phyloP scores from a whole-genome alignment of 495 filamentous ascomycete genomes.

The Hapsidospora chrysogenum region DNA sequence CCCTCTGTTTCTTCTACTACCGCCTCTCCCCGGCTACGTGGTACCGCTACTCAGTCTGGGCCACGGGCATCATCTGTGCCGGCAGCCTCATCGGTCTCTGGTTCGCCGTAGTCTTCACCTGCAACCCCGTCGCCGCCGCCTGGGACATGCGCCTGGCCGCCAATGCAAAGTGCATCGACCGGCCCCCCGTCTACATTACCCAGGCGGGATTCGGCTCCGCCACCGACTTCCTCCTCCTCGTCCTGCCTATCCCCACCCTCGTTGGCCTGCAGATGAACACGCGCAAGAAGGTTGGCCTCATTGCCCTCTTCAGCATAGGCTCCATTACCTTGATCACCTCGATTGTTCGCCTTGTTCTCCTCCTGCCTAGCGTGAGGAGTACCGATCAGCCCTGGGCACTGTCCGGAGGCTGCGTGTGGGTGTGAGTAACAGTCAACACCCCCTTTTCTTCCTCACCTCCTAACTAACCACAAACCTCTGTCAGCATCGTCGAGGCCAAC shows the following conservation, averaged over 20 bases:
- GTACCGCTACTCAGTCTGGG: slow-evolving; percentile 1
- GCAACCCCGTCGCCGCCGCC: slow-evolving; percentile 12
- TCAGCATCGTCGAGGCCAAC: slow-evolving; percentile 5
- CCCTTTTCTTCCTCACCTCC: no score
- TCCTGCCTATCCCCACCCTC: neutral
- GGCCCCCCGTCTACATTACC: neutral
- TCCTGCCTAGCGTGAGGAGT: neutral
- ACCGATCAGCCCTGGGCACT: neutral
- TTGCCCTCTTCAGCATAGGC: neutral
- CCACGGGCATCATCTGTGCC: slow-evolving; percentile 1
- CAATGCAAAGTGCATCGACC: neutral
- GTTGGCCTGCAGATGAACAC: neutral
- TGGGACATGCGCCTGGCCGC: slow-evolving; percentile 11
- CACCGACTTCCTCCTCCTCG: neutral
- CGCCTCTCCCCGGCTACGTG: slow-evolving; percentile 1
- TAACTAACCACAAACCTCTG: no score
- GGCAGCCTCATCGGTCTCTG: slow-evolving; percentile 1
- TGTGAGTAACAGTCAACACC: no score
- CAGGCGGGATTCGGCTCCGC: neutral
- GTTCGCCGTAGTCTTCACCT: slow-evolving; percentile 18
- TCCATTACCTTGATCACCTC: neutral
- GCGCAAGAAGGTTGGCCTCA: neutral
- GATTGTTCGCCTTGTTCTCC: neutral
- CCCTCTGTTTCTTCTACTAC: slow-evolving; percentile 4
- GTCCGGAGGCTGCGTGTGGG: neutral